Evolutionary conservation across 2,329 filamentous ascomycete species (phyloP).

Genomic region (Madurella fahalii): DNA sequence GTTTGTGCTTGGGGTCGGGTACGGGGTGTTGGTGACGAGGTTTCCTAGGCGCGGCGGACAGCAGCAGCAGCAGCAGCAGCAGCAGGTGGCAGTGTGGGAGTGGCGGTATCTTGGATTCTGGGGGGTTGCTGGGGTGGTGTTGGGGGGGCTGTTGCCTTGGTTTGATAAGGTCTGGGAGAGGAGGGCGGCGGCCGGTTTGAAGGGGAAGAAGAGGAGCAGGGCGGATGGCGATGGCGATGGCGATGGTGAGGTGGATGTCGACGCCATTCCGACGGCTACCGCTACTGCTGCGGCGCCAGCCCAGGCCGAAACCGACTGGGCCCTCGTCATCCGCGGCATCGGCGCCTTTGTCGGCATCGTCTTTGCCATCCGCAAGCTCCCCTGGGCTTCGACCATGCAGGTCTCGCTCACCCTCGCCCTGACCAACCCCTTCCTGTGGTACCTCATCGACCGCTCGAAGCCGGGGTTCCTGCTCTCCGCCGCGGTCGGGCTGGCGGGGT

Average conservation of each 20-base stretch:
- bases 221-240: background rate
- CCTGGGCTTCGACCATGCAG: slow-evolving; percentile 94
- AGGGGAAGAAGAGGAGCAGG: slow-evolving; percentile 2
- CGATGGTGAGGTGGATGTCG: background rate
- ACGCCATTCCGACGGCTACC: slow-evolving; percentile 3
- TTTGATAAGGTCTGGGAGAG: slow-evolving; percentile 73
- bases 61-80: background rate
- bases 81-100: slow-evolving; percentile 35
- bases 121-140: slow-evolving; percentile 71
- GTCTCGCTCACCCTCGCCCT: slow-evolving; percentile 84
- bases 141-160: slow-evolving; percentile 80
- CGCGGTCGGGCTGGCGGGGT: slow-evolving; percentile 68
- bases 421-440: slow-evolving; percentile 93
- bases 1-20: slow-evolving; percentile 75
- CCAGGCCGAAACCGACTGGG: slow-evolving; percentile 61
- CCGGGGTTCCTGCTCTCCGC: slow-evolving; percentile 78
- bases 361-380: slow-evolving; percentile 76
- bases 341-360: slow-evolving; percentile 59
- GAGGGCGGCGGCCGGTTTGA: slow-evolving; percentile 32
- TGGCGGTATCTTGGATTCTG: slow-evolving; percentile 74
- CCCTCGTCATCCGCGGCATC: slow-evolving; percentile 54
- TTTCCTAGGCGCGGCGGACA: slow-evolving; percentile 57
- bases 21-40: slow-evolving; percentile 76
- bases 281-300: slow-evolving; percentile 19
- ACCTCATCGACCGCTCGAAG: slow-evolving; percentile 85